These are phyloP conservation scores for Sporodiniella umbellata DNA, from an alignment of 371 early-diverging fungal species.

Conservation along the genomic window DNA sequence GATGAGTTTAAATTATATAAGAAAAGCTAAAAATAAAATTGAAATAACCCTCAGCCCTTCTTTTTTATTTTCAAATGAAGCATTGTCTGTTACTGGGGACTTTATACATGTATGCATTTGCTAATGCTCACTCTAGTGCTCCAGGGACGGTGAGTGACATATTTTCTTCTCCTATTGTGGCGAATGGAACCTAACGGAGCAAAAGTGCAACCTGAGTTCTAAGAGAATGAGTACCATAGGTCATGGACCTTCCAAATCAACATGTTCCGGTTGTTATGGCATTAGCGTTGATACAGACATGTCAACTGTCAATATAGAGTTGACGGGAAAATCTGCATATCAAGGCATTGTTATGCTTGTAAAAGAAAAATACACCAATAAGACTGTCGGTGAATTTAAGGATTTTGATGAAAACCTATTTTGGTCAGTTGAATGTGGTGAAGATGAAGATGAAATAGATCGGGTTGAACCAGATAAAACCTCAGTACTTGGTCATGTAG, in stretches of 20 bases:
- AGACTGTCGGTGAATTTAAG: conserved; percentile 39
- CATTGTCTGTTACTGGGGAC: neutral
- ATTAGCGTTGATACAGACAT: conserved; percentile 16
- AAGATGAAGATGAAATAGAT: conserved; percentile 31
- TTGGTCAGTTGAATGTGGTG: conserved; percentile 44
- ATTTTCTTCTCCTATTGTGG: neutral
- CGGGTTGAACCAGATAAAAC: conserved; percentile 15
- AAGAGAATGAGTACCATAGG: conserved; percentile 38
- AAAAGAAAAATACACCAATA: conserved; percentile 28
- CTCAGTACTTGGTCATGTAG: conserved; percentile 40
- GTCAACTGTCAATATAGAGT: conserved; percentile 18
- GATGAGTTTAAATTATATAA: conserved; percentile 13
- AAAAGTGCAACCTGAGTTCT: conserved; percentile 33
- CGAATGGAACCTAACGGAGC: neutral
- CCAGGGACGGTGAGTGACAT: conserved; percentile 41
- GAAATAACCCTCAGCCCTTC: neutral
- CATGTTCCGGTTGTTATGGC: conserved; percentile 37
- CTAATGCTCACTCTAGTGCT: conserved; percentile 29
- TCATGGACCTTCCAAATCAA: conserved; percentile 44
- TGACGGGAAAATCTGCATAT: conserved; percentile 28
- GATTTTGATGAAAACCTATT: conserved; percentile 26
- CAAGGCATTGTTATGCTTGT: conserved; percentile 42
- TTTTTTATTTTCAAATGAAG: neutral
- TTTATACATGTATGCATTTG: neutral
- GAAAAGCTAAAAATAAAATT: neutral